A percentile compares a stretch with the other conserved stretches of the same genome.
Evolutionary conservation across 352 stramenopile species (phyloP).

Genomic region (Phytophthora agathidicida): DNA sequence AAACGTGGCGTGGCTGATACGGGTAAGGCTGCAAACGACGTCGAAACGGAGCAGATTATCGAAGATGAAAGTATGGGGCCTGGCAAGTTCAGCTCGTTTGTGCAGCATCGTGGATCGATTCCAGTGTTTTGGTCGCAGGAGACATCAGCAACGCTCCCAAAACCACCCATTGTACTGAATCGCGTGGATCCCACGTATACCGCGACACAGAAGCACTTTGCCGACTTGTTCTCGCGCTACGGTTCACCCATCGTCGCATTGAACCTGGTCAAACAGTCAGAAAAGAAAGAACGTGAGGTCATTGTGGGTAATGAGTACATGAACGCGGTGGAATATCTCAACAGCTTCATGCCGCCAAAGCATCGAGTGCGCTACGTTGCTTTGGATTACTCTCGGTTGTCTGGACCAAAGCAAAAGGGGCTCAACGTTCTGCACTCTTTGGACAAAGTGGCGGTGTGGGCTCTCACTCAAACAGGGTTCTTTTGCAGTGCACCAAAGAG

Average conservation of each 20-base stretch:
- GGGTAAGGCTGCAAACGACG: slow-evolving; percentile 99
- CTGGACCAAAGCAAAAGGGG: slow-evolving; percentile 89
- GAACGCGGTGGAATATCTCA: slow-evolving; percentile 98
- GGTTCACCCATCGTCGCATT: slow-evolving; percentile 96
- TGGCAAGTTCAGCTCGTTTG: slow-evolving; percentile 95
- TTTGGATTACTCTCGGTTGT: slow-evolving; percentile 95
- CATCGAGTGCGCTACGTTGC: slow-evolving; percentile 98
- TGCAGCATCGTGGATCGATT: slow-evolving; percentile 99
- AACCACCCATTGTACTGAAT: slow-evolving; percentile 97
- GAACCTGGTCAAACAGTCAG: slow-evolving; percentile 98
- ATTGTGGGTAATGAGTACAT: slow-evolving; percentile 98
- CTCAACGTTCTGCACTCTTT: slow-evolving; percentile 94
- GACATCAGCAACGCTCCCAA: slow-evolving; percentile 97
- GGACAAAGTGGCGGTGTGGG: slow-evolving; percentile 96
- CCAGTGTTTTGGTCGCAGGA: slow-evolving; percentile 99
- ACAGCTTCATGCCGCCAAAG: slow-evolving; percentile 90
- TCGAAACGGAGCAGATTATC: slow-evolving; percentile 98
- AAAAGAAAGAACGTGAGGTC: slow-evolving; percentile 97
- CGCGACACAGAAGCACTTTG: slow-evolving; percentile 94
- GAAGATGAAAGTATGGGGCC: slow-evolving; percentile 89
- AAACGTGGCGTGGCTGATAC: slow-evolving; percentile 97
- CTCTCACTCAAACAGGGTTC: slow-evolving; percentile 97
- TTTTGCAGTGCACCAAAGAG: slow-evolving; percentile 95
- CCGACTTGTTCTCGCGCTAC: slow-evolving; percentile 96
- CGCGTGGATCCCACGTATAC: slow-evolving; percentile 97